Evolutionary conservation across 768 basidiomycete genomes (phyloP).

Genomic region (Suillus occidentalis): DNA sequence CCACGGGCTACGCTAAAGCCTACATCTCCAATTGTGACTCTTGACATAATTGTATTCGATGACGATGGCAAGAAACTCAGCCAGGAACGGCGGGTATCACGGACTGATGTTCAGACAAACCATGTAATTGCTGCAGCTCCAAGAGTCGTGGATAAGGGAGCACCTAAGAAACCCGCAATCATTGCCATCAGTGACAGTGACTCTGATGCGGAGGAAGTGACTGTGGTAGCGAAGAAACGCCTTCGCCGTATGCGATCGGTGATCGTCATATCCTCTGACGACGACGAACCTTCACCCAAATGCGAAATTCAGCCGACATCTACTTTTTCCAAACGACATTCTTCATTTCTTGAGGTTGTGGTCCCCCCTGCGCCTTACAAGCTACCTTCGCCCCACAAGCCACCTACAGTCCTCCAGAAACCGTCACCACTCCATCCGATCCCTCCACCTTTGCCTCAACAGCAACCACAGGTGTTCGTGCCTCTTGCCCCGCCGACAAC

Average conservation of each 20-base stretch:
- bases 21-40: slow-evolving; percentile 50
- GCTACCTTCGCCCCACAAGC: slow-evolving; percentile 13
- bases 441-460: slow-evolving; percentile 3
- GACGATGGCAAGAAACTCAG: slow-evolving; percentile 54
- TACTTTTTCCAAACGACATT: slow-evolving; percentile 11
- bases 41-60: slow-evolving; percentile 72
- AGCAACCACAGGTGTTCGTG: slow-evolving; percentile 9
- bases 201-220: slow-evolving; percentile 28
- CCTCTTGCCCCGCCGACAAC: slow-evolving; percentile 23
- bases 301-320: slow-evolving; percentile 4
- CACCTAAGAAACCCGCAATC: slow-evolving; percentile 2
- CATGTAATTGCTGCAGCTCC: slow-evolving; percentile 8
- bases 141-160: slow-evolving; percentile 11
- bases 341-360: slow-evolving; percentile 39
- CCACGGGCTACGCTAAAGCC: slow-evolving; percentile 35
- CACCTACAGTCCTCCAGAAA: slow-evolving; percentile 15
- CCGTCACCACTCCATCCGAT: not conserved
- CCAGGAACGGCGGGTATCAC: slow-evolving; percentile 61
- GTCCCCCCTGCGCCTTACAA: slow-evolving; percentile 37
- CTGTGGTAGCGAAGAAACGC: slow-evolving; percentile 14
- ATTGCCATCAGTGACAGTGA: slow-evolving; percentile 29
- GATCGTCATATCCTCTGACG: slow-evolving; percentile 47
- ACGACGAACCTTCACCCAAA: slow-evolving; percentile 40
- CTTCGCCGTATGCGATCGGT: slow-evolving; percentile 18
- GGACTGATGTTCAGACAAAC: slow-evolving; percentile 42